Conservation (phyloP, 805 yeast species). For the Wickerhamomyces chaumierensis region DNA sequence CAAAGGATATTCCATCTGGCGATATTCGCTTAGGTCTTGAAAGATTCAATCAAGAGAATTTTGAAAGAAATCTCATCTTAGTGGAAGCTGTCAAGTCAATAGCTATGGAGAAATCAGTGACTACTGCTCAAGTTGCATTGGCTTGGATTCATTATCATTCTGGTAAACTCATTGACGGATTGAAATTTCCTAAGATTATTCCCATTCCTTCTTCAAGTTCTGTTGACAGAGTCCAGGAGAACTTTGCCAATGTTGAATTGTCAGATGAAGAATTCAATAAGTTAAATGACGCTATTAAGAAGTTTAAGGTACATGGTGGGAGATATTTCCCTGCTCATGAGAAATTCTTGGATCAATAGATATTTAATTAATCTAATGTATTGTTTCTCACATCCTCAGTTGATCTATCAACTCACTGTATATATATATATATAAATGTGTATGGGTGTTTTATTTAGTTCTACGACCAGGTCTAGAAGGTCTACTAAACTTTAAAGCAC, state of each 20-base stretch:
- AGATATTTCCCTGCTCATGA: background rate
- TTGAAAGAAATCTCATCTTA: constrained; percentile 43
- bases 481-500: constrained; percentile 33
- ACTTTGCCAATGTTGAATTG: constrained; percentile 36
- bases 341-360: background rate
- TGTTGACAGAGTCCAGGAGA: constrained; percentile 46
- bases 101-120: constrained; percentile 33
- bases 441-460: constrained; percentile 6
- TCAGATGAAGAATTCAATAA: constrained; percentile 40
- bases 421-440: background rate
- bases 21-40: constrained; percentile 44
- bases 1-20: constrained; percentile 38
- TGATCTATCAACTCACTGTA: too few species aligned
- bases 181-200: constrained; percentile 40
- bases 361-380: too few species aligned
- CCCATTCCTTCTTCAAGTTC: constrained; percentile 79
- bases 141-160: constrained; percentile 48
- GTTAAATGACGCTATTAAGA: background rate
- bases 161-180: constrained; percentile 11
- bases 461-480: constrained; percentile 67
- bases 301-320: background rate
- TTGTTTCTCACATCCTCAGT: too few species aligned
- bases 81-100: constrained; percentile 35
- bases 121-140: constrained; percentile 59
- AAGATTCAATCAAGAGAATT: constrained; percentile 48